Evolutionary conservation across 1,284 basidiomycete species (phyloP).

Genomic region (Caloboletus firmus): DNA sequence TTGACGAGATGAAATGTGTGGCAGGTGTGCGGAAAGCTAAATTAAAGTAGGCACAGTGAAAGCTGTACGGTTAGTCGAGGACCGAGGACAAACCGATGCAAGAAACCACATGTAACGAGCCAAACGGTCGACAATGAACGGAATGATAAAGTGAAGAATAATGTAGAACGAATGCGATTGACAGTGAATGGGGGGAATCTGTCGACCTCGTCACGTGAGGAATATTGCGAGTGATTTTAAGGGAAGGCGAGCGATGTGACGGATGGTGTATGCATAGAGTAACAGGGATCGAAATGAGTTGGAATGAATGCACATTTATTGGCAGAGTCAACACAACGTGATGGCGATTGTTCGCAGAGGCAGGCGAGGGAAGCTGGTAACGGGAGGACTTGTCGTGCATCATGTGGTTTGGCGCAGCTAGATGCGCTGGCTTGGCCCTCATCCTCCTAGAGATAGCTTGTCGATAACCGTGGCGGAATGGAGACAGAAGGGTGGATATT

Average conservation of each 20-base stretch:
- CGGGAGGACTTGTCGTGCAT: slow-evolving; percentile 15
- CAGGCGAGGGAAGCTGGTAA: slow-evolving; percentile 31
- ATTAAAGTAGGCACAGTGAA: slow-evolving; percentile 36
- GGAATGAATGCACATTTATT: slow-evolving; percentile 43
- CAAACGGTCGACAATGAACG: slow-evolving; percentile 38
- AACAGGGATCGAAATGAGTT: slow-evolving; percentile 49
- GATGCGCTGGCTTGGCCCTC: slow-evolving; percentile 14
- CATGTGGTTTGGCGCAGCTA: slow-evolving; percentile 28
- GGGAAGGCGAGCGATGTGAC: slow-evolving; percentile 42
- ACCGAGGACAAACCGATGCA: slow-evolving; percentile 33
- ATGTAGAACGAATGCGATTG: slow-evolving; percentile 59
- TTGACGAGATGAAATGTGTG: slow-evolving; percentile 44
- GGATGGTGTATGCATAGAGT: slow-evolving; percentile 51
- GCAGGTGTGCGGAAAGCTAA: slow-evolving; percentile 36
- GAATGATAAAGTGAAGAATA: slow-evolving; percentile 75
- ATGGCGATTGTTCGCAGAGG: slow-evolving; percentile 29
- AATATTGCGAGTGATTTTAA: slow-evolving; percentile 39
- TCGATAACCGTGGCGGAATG: slow-evolving; percentile 49
- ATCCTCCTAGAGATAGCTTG: slow-evolving; percentile 43
- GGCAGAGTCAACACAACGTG: slow-evolving; percentile 31
- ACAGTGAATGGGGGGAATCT: slow-evolving; percentile 35
- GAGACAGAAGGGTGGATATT: slow-evolving; percentile 52
- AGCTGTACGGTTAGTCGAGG: slow-evolving; percentile 30
- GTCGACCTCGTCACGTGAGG: slow-evolving; percentile 46
- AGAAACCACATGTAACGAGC: slow-evolving; percentile 38